Percentiles rank a stretch among this genome's conserved stretches.
Conservation (phyloP, 139 green algal species). For the Spirogloea muscicola region DNA sequence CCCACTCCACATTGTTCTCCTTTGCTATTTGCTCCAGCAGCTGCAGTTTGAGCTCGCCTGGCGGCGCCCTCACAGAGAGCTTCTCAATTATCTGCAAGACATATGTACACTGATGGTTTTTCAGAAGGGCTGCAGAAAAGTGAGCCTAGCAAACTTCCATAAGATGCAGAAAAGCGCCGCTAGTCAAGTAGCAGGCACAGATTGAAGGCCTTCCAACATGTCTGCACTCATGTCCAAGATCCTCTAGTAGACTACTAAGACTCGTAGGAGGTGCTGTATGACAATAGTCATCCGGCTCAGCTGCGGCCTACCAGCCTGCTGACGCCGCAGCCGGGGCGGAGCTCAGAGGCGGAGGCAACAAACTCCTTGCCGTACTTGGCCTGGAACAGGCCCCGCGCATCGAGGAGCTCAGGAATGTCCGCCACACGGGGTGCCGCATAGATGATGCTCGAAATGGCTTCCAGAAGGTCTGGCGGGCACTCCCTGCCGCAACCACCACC, state of each 20-base stretch:
- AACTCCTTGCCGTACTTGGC: constrained; percentile 49
- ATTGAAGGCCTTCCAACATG: no score
- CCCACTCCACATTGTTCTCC: constrained; percentile 30
- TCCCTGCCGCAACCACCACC: constrained; percentile 22
- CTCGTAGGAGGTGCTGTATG: no score
- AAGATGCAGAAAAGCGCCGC: no score
- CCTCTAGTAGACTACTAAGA: no score
- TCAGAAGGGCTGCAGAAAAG: no score
- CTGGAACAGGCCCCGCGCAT: constrained; percentile 3
- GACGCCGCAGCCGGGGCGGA: constrained; percentile 34
- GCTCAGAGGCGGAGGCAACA: constrained; percentile 35
- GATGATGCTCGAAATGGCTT: constrained; percentile 43
- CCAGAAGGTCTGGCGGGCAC: constrained; percentile 32
- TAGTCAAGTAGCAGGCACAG: no score
- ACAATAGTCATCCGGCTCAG: no score
- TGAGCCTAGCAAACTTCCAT: no score
- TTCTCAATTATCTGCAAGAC: constrained; percentile 43
- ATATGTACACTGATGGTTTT: no score
- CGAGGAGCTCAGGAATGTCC: constrained; percentile 38
- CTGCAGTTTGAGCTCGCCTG: constrained; percentile 24
- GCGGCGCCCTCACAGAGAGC: constrained; percentile 19
- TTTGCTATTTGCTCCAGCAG: constrained; percentile 35
- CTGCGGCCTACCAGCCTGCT: no score
- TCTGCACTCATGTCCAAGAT: no score
- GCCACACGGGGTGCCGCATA: constrained; percentile 34